A percentile compares a stretch with the other conserved stretches of the same genome.
phyloP scores from a whole-genome alignment of 257 asterid genomes.

The Penstemon newberryi region DNA sequence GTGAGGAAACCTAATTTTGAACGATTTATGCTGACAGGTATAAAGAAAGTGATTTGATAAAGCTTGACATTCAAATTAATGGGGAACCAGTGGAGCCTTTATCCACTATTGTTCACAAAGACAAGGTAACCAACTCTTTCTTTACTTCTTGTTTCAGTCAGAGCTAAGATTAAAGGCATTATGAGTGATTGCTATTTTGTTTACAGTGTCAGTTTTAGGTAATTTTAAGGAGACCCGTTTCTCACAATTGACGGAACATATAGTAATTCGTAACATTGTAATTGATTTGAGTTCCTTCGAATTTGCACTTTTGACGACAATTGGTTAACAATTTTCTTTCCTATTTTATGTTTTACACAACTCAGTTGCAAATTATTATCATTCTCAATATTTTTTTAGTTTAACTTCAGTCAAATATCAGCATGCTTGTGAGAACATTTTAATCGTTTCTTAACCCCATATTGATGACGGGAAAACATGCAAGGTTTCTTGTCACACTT shows the following conservation, averaged over 20 bases:
- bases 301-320: neutral
- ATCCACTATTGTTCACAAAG: constrained; percentile 95
- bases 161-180: neutral
- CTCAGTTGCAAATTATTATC: neutral
- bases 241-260: neutral
- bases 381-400: constrained; percentile 4
- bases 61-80: constrained; percentile 92
- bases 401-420: neutral
- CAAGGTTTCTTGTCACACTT: neutral
- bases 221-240: neutral
- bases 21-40: constrained; percentile 55
- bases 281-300: neutral
- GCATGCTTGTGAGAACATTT: constrained; percentile 12
- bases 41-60: constrained; percentile 78
- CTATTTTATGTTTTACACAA: neutral
- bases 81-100: constrained; percentile 97
- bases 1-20: constrained; percentile 5
- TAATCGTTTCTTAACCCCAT: constrained; percentile 1
- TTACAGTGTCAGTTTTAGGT: constrained; percentile 12
- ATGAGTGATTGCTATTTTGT: neutral
- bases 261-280: neutral
- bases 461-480: neutral
- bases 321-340: neutral
- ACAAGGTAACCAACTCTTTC: constrained; percentile 59
- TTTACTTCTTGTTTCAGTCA: constrained; percentile 20